Base-by-base conservation (phyloP, 2,329 filamentous ascomycete species). In the Pseudocercospora fuligena region DNA sequence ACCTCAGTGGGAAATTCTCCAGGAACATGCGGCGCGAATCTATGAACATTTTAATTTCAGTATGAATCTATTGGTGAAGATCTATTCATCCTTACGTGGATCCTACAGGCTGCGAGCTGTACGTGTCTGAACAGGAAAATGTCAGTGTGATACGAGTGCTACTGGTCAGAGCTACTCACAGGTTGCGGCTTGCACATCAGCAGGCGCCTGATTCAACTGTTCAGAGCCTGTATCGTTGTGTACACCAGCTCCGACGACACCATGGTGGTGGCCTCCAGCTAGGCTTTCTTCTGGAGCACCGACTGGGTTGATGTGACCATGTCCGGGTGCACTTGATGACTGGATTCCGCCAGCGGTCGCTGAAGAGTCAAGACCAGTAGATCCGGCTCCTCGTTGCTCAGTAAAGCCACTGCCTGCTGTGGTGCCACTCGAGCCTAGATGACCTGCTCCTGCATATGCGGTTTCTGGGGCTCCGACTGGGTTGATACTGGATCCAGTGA, bases 11-110 rank as follows among this genome's bases (percentile, higher is more conserved):
- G 75, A 49, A 74, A 77, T 60, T 75, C 75, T 49, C 75, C 76
- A 33, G 75, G 73, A 6, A 78, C 71, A 40, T 77, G 73, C 6
- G 80, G 79, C 60, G 80, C 80, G 19, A 79, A 73, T 36, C 62
- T 61, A 63, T 74, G n/a, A 16, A 19, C 31, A 1, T 27, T 19
- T 40, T 19, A 8, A 4, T 23, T 40, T 58, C 25, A 58, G 56
- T n/a, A n/a, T 2, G 36, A 14, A 11, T 58, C 31, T 21, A 21
- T 14, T 19, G 21, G 9, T 43, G 31, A 19, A 40, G 25, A 58
- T 11, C 27, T 21, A 58, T 40, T 9, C 51, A 21, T 27, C 65
- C 53, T 25, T 56, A 21, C 16, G 51, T 21, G 21, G 61, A 40
- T 58, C 64, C 54, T 47, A 74, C 57, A n/a, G 70, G 73, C 46